Evolutionary conservation across 2,329 filamentous ascomycete genomes (phyloP).

Genomic region (Fusarium gaditjirri): DNA sequence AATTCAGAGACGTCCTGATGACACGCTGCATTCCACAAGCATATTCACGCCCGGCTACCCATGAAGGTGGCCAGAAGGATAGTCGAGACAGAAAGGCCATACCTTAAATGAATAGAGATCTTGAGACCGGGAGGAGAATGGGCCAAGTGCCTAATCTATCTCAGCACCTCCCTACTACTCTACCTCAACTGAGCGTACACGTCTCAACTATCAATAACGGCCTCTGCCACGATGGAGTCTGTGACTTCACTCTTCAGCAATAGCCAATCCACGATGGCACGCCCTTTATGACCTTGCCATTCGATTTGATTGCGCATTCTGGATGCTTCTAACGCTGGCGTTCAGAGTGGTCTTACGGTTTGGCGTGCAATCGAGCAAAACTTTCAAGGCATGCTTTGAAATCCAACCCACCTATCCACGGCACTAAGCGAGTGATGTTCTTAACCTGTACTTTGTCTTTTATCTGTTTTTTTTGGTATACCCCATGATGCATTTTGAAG

Average conservation of each 20-base stretch:
- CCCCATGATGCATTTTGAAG: slow-evolving; percentile 40
- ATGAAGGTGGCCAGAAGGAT: background rate
- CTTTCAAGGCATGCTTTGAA: background rate
- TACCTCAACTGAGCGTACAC: background rate
- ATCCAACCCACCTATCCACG: slow-evolving; percentile 1
- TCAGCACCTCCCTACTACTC: background rate
- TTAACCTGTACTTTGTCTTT: slow-evolving; percentile 2
- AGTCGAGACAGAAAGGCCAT: background rate
- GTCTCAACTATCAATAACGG: background rate
- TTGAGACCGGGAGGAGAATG: background rate
- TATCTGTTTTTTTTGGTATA: slow-evolving; percentile 40
- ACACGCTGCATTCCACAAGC: slow-evolving; percentile 4
- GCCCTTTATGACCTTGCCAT: slow-evolving; percentile 48
- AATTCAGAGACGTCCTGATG: slow-evolving; percentile 18
- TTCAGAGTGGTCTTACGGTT: slow-evolving; percentile 22
- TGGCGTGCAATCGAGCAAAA: slow-evolving; percentile 16
- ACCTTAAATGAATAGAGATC: background rate
- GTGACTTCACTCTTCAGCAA: slow-evolving; percentile 31
- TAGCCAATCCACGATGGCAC: slow-evolving; percentile 49
- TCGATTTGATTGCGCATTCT: slow-evolving; percentile 22
- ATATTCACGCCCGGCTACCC: slow-evolving; percentile 13
- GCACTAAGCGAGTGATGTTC: slow-evolving; percentile 24
- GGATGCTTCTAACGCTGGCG: slow-evolving; percentile 30
- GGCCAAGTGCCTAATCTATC: background rate
- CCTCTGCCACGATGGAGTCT: slow-evolving; percentile 6